phyloP scores from a whole-genome alignment of 106 monocot species.

The Gastrodia elata region DNA sequence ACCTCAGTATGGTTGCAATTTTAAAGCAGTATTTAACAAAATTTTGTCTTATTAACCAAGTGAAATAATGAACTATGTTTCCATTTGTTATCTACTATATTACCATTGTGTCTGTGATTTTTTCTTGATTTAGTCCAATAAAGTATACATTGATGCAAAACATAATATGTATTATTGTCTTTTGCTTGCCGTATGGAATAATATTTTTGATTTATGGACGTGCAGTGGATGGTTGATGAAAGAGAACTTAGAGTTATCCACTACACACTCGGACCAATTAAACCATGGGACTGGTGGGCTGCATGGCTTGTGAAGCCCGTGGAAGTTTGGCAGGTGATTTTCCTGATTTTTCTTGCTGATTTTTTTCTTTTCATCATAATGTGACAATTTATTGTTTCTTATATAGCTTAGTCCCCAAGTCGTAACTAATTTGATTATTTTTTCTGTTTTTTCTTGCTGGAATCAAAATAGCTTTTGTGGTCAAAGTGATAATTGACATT shows the following conservation, averaged over 20 bases:
- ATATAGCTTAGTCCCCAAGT: background rate
- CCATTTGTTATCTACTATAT: background rate
- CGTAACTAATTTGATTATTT: background rate
- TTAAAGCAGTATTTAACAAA: background rate
- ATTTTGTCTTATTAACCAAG: background rate
- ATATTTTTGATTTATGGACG: constrained; percentile 2
- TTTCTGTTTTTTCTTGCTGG: background rate
- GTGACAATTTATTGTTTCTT: background rate
- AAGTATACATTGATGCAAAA: background rate
- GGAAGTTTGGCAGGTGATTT: constrained; percentile 86
- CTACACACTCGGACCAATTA: constrained; percentile 96
- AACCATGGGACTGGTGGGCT: constrained; percentile 99
- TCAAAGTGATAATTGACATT: background rate
- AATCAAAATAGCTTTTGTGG: background rate
- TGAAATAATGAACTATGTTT: background rate
- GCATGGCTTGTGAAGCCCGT: constrained; percentile 98
- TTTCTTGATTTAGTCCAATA: background rate
- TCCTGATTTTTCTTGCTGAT: background rate
- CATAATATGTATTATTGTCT: background rate
- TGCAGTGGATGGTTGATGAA: constrained; percentile 99
- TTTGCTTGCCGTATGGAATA: background rate
- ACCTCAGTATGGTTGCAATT: background rate
- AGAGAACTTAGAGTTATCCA: constrained; percentile 89
- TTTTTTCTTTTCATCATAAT: background rate
- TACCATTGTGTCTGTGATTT: background rate